Percentiles rank a stretch among this genome's conserved stretches.
Evolutionary conservation across 208 protist genomes (phyloP).

Genomic region (Wallacemonas sp.): DNA sequence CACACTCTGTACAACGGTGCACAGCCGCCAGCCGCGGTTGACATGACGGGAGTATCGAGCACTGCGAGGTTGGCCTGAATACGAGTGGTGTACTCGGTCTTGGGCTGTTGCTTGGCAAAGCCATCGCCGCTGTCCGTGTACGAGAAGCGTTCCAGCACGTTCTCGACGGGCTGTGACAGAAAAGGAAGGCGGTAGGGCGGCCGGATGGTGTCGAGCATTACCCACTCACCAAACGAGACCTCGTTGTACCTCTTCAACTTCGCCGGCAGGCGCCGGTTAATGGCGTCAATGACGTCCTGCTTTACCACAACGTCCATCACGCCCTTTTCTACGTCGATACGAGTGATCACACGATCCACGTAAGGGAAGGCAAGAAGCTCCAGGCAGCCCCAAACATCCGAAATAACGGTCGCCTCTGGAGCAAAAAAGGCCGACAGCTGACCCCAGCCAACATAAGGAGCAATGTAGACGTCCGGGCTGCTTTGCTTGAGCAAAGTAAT

Average conservation of each 20-base stretch:
- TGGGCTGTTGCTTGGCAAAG: slow-evolving; percentile 13
- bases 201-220: slow-evolving; percentile 13
- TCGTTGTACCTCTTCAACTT: slow-evolving; percentile 10
- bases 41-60: slow-evolving; percentile 20
- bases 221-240: slow-evolving; percentile 9
- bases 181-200: slow-evolving; percentile 14
- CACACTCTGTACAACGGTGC: slow-evolving; percentile 12
- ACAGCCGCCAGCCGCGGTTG: neutral
- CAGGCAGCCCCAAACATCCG: slow-evolving; percentile 43
- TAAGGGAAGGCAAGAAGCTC: slow-evolving; percentile 49
- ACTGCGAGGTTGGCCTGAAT: slow-evolving; percentile 19
- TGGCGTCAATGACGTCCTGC: slow-evolving; percentile 27
- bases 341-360: slow-evolving; percentile 47
- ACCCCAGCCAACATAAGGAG: slow-evolving; percentile 42
- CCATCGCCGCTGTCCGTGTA: slow-evolving; percentile 11
- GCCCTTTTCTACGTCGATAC: slow-evolving; percentile 32
- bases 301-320: slow-evolving; percentile 40
- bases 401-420: slow-evolving; percentile 18
- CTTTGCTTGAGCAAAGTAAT: neutral
- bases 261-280: slow-evolving; percentile 8
- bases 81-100: neutral
- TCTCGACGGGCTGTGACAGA: slow-evolving; percentile 8
- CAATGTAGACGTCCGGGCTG: slow-evolving; percentile 5
- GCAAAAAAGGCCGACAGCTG: slow-evolving; percentile 37
- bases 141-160: slow-evolving; percentile 4